Evolutionary conservation across 2,329 filamentous ascomycete species (phyloP).

Genomic region (Torrubiella hemipterigena): DNA sequence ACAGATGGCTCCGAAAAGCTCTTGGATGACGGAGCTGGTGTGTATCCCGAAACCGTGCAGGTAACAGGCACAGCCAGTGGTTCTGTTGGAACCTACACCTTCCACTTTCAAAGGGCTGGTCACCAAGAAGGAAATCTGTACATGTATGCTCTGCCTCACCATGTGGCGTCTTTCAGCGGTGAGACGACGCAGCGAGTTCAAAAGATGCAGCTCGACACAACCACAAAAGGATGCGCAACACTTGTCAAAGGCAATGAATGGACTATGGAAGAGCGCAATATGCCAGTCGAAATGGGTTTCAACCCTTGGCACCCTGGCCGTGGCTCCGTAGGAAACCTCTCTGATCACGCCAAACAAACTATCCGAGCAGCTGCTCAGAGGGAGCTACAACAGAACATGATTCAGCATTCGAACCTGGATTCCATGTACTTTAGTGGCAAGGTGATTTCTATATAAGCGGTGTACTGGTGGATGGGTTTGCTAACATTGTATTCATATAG

Average conservation of each 20-base stretch:
- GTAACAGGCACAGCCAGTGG: constrained; percentile 52
- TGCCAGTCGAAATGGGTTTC: constrained; percentile 67
- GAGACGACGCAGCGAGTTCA: constrained; percentile 36
- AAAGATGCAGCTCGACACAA: constrained; percentile 57
- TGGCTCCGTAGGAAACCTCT: constrained; percentile 33
- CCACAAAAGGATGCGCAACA: constrained; percentile 72
- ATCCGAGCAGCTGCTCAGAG: constrained; percentile 53
- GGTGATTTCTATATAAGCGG: constrained; percentile 29
- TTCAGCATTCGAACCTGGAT: constrained; percentile 58
- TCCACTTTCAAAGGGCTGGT: constrained; percentile 64
- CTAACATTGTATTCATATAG: constrained; percentile 21
- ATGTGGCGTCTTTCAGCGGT: constrained; percentile 61
- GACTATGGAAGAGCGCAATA: constrained; percentile 63
- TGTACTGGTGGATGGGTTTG: constrained; percentile 1
- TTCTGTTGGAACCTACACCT: constrained; percentile 55
- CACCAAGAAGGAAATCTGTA: constrained; percentile 47
- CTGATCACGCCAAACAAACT: constrained; percentile 39
- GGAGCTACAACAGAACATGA: constrained; percentile 68
- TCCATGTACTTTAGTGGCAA: constrained; percentile 95
- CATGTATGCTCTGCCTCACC: constrained; percentile 85
- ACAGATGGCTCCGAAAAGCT: constrained; percentile 44
- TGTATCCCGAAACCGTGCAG: constrained; percentile 54
- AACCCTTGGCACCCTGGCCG: constrained; percentile 58
- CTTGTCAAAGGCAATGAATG: constrained; percentile 62
- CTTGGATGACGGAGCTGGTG: constrained; percentile 65